Conservation (phyloP, 768 basidiomycete genomes). For the Leccinum olivaceopallidum region DNA sequence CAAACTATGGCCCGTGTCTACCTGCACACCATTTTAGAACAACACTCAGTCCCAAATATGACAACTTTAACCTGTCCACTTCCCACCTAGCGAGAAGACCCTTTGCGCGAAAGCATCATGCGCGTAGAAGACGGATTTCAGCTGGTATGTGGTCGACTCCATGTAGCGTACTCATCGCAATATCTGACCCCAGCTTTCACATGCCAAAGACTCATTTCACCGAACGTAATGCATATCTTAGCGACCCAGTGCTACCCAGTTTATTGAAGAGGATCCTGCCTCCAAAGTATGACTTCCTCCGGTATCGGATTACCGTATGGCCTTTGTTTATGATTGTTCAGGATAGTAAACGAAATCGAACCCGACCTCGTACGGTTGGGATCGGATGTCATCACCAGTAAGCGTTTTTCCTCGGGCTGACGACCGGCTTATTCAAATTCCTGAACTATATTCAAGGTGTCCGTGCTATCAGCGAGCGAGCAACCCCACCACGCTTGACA, state of each 20-base stretch:
- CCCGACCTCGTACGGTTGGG: slow-evolving; percentile 63
- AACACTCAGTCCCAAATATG: background rate
- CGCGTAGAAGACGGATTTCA: slow-evolving; percentile 69
- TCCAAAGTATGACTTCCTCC: slow-evolving; percentile 32
- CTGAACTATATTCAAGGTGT: slow-evolving; percentile 41
- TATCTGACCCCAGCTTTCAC: background rate
- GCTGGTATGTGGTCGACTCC: slow-evolving; percentile 36
- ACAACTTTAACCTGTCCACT: background rate
- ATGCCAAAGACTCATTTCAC: slow-evolving; percentile 46
- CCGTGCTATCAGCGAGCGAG: slow-evolving; percentile 45
- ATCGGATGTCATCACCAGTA: slow-evolving; percentile 52
- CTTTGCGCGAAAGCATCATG: slow-evolving; percentile 39
- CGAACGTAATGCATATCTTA: slow-evolving; percentile 59
- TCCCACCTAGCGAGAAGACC: slow-evolving; percentile 1
- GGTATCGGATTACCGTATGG: background rate
- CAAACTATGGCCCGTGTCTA: no score
- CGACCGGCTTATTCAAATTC: background rate
- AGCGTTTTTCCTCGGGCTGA: slow-evolving; percentile 16
- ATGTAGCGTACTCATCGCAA: background rate
- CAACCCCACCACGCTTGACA: slow-evolving; percentile 50
- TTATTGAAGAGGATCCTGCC: slow-evolving; percentile 62
- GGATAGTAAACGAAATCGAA: slow-evolving; percentile 50
- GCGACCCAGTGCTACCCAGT: slow-evolving; percentile 61
- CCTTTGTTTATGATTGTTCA: slow-evolving; percentile 20
- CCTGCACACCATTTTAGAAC: background rate